A percentile compares a stretch with the other conserved stretches of the same genome.
These are phyloP conservation scores for Cornus suecica DNA, from an alignment of 148 eudicot genomes.

Conservation along the genomic window DNA sequence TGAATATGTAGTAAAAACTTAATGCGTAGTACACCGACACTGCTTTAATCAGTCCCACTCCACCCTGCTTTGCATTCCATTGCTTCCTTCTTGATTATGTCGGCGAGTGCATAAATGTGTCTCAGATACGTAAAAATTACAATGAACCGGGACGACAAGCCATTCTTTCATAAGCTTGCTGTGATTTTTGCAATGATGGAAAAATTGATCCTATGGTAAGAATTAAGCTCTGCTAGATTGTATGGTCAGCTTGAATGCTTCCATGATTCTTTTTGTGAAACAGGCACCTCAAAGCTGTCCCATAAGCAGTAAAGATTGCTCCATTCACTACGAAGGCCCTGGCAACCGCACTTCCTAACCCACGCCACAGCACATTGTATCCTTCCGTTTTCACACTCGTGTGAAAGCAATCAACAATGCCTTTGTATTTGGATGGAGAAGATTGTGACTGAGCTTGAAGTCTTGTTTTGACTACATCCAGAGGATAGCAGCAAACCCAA, in stretches of 20 bases:
- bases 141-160: not conserved
- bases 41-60: not conserved
- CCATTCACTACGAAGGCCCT: conserved; percentile 83
- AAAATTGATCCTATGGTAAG: no score
- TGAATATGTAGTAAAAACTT: not conserved
- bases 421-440: conserved; percentile 33
- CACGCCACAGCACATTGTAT: conserved; percentile 58
- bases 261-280: conserved; percentile 22
- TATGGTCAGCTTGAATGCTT: conserved; percentile 36
- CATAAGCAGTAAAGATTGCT: conserved; percentile 68
- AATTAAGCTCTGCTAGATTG: no score
- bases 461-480: conserved; percentile 73
- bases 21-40: not conserved
- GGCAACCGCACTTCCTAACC: conserved; percentile 63
- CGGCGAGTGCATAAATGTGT: not conserved
- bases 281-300: conserved; percentile 56
- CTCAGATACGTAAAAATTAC: not conserved
- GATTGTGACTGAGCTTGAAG: conserved; percentile 53
- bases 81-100: not conserved
- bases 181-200: not conserved
- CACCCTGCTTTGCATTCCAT: not conserved
- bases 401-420: conserved; percentile 59
- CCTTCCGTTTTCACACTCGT: conserved; percentile 59
- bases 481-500: conserved; percentile 73
- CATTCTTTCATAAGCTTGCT: not conserved